Base-by-base conservation (phyloP, 2,329 filamentous ascomycete genomes). In the Alternaria sp. region DNA sequence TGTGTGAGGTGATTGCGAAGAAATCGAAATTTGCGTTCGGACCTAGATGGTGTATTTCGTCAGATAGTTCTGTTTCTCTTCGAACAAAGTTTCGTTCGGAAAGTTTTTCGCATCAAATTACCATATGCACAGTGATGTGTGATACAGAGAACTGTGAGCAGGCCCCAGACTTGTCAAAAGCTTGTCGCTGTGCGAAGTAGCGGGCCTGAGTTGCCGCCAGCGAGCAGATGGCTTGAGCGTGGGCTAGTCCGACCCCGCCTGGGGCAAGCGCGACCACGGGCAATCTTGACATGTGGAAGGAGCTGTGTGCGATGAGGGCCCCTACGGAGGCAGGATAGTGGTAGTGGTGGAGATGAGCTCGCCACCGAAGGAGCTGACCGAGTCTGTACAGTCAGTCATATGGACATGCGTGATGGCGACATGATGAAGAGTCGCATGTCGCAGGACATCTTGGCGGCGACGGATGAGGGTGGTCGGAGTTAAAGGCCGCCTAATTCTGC, bases 401-500 rank as follows among this genome's bases (percentile, higher is more conserved):
- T 44, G 56, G n/a, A 36, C n/a, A 23, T 51, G 47, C 43, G 36
- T 46, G 52, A 52, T 51, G 7, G 45, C 65, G 56, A 63, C 19
- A 40, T 51, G 61, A 32, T 62, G 63, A 15, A 28, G n/a, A 57
- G 46, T 53, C 43, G 47, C 63, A 55, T 25, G 28, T 36, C 51
- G 32, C 32, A 59, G 51, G 50, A 36, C 44, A 21, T 23, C 64
- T 66, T 66, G 64, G 64, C 64, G 32, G 47, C 45, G 26, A 56
- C 63, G 32, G 45, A 25, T 59, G 54, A 60, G 47, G 25, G 32
- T 63, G 40, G 57, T 65, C 66, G 68, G 68, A 71, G 62, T 71
- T 70, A 66, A 72, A 63, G 57, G 52, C 61, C 52, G 63, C 62
- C 58, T 64, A 61, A 66, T 59, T 60, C 62, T 69, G 59, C 58